These are phyloP conservation scores for Ogataea methylovora DNA, from an alignment of 805 yeast genomes.

Conservation along the genomic window DNA sequence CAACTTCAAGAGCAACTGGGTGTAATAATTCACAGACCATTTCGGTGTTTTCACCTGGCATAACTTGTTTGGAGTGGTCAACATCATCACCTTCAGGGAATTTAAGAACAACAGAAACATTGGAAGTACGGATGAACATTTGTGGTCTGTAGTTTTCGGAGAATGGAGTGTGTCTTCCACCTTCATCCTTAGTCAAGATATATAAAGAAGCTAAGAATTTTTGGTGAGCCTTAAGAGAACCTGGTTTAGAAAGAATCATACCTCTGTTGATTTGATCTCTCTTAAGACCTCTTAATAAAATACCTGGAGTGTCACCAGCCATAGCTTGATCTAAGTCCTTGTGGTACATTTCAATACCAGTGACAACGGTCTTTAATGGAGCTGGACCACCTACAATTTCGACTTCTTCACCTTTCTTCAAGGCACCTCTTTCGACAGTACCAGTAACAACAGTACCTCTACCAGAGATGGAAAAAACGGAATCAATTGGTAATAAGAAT, in stretches of 20 bases:
- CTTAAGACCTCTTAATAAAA: constrained; percentile 94
- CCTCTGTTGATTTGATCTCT: constrained; percentile 97
- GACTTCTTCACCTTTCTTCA: constrained; percentile 97
- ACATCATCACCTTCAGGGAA: constrained; percentile 76
- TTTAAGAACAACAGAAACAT: constrained; percentile 81
- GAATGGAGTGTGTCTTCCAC: constrained; percentile 98
- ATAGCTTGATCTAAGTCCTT: constrained; percentile 95
- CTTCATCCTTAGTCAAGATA: constrained; percentile 92
- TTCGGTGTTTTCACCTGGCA: constrained; percentile 98
- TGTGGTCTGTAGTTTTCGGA: constrained; percentile 98
- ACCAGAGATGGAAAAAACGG: constrained; percentile 96
- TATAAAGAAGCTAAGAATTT: constrained; percentile 91
- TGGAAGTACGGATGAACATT: constrained; percentile 92
- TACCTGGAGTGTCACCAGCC: constrained; percentile 99
- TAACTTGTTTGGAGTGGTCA: constrained; percentile 83
- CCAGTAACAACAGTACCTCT: constrained; percentile 99
- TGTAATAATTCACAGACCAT: constrained; percentile 85
- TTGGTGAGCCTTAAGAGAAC: constrained; percentile 85
- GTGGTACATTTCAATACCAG: constrained; percentile 99
- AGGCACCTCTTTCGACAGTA: constrained; percentile 96
- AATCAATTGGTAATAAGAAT: constrained; percentile 96
- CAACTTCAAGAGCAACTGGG: constrained; percentile 91
- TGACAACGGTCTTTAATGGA: constrained; percentile 88
- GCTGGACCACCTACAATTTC: constrained; percentile 92
- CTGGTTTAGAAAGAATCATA: constrained; percentile 94